Percentiles rank a stretch among this genome's conserved stretches.
Conservation (phyloP, 352 stramenopile genomes). For the Phytophthora aleatoria region DNA sequence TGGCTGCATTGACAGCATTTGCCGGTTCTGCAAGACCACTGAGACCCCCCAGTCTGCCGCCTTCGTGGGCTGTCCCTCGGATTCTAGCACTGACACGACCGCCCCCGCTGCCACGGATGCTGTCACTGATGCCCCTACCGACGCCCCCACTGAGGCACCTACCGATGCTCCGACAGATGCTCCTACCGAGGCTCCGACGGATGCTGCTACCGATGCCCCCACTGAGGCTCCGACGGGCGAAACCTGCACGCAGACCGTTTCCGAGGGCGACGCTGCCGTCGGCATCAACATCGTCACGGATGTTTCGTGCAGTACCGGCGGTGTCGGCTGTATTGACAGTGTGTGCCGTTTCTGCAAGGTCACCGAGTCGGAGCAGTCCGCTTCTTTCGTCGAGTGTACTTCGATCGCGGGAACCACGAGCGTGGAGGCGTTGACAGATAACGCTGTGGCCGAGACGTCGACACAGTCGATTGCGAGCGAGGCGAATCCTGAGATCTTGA, state of each 20-base stretch:
- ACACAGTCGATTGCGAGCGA: slow-evolving; percentile 9
- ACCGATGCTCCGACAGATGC: slow-evolving; percentile 7
- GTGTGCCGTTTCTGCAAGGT: slow-evolving; percentile 58
- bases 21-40: slow-evolving; percentile 47
- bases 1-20: slow-evolving; percentile 48
- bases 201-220: slow-evolving; percentile 12
- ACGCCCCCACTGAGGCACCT: not conserved
- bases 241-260: slow-evolving; percentile 24
- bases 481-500: slow-evolving; percentile 3
- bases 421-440: slow-evolving; percentile 7
- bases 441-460: not conserved
- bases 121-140: slow-evolving; percentile 4
- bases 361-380: slow-evolving; percentile 22
- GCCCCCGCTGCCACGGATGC: slow-evolving; percentile 5
- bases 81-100: slow-evolving; percentile 1
- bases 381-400: slow-evolving; percentile 27
- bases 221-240: slow-evolving; percentile 7
- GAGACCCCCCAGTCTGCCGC: slow-evolving; percentile 28
- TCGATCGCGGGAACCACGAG: slow-evolving; percentile 11
- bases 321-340: slow-evolving; percentile 43
- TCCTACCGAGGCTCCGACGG: slow-evolving; percentile 1
- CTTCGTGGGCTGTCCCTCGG: slow-evolving; percentile 29
- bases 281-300: slow-evolving; percentile 50
- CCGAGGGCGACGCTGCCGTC: slow-evolving; percentile 32
- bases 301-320: slow-evolving; percentile 32